phyloP scores from a whole-genome alignment of 202 grass and related monocot species.

The Musa balbisiana region DNA sequence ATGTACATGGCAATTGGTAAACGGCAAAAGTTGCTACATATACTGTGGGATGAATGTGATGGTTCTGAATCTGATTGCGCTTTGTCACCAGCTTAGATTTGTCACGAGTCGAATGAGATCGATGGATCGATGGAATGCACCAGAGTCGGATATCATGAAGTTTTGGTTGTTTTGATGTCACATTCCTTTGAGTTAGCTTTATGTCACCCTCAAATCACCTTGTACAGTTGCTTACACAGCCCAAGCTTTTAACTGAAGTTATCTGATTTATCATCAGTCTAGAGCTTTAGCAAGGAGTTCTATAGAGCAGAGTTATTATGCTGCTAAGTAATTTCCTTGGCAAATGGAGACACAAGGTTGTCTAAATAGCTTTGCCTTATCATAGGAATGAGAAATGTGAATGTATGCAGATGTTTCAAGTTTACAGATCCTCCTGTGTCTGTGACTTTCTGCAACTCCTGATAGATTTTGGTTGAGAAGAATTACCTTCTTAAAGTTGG shows the following conservation, averaged over 20 bases:
- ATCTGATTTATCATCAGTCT: too few relatives aligned
- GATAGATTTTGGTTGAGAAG: too few relatives aligned
- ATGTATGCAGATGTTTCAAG: too few relatives aligned
- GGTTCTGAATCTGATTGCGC: neutral
- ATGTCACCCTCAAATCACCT: neutral
- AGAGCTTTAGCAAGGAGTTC: too few relatives aligned
- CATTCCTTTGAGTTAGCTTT: neutral
- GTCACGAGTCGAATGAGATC: neutral
- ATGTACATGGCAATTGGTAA: neutral
- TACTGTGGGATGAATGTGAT: conserved; percentile 1
- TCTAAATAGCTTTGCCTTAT: too few relatives aligned
- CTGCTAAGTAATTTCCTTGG: neutral
- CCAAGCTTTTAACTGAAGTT: neutral
- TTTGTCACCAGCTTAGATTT: neutral
- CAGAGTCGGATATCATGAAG: too few relatives aligned
- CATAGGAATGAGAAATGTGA: too few relatives aligned
- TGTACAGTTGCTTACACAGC: neutral
- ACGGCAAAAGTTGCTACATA: neutral
- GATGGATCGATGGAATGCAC: neutral
- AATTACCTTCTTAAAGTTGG: neutral
- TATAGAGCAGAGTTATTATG: neutral
- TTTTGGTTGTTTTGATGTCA: neutral
- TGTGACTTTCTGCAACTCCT: too few relatives aligned
- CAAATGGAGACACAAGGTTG: neutral
- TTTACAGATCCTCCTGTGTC: too few relatives aligned